Evolutionary conservation across 208 protist species (phyloP), one percentile per base, ranked within the genome.

Genomic region (Tritrichomonas musculus): DNA sequence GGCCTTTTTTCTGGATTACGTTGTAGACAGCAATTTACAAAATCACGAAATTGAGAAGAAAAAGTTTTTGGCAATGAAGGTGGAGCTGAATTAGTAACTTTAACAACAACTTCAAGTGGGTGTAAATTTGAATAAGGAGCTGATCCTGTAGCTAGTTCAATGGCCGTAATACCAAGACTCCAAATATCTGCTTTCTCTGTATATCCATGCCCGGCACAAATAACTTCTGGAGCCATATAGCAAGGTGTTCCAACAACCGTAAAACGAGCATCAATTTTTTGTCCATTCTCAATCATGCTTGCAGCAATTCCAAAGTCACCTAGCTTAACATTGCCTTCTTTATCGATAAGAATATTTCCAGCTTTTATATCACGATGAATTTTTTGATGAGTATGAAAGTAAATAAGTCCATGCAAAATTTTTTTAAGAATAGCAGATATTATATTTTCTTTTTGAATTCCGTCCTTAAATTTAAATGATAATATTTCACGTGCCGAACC

Each of bases 191-290:
- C 73, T 47, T 84, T 84, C 25, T 84, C 41, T 49, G 33, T 50
- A 50, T 84, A 84, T 84, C 64, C 64, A n/a, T n/a, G 3, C 5
- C 11, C 27, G 3, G 22, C 64, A 47, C 92, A 75, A 47, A 95
- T 95, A 36, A 96, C 93, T 80, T 96, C 95, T 65, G 95, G 95
- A 44, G 95, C 95, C 95, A 96, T 96, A 94, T 94, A 96, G 73
- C 94, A 96, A 25, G 95, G 95, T 64, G 95, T 96, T 39, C 95
- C 95, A 53, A 95, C 92, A 30, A 96, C 88, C 25, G 95, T 96
- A 53, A 94, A 94, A 11, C 95, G 36, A 20, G 73, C 72, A 13
- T 94, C 33, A 2, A 47, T 50, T 14, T 60, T 57, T 50, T 55
- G 39, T 49, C 75, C 47, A 55, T 72, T 3, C 93, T 94, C 93